These are phyloP conservation scores for Tricholoma hemisulphureum DNA, from an alignment of 768 basidiomycete species.

Conservation along the genomic window DNA sequence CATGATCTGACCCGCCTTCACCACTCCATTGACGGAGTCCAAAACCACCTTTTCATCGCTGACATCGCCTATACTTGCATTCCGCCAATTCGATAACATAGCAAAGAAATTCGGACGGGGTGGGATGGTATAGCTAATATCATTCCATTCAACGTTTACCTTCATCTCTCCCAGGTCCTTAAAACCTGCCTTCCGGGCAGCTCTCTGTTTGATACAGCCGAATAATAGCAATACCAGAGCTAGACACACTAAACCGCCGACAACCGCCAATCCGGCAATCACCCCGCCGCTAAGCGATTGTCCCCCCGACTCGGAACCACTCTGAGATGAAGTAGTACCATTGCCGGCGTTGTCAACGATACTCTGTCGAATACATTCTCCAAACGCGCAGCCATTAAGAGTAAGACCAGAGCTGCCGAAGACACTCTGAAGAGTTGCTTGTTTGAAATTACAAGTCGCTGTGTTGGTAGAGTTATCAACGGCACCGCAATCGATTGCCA, in stretches of 20 bases:
- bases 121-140: conserved; percentile 65
- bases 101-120: conserved; percentile 14
- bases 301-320: conserved; percentile 25
- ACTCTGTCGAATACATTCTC: conserved; percentile 84
- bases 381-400: conserved; percentile 73
- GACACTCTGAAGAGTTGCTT: conserved; percentile 57
- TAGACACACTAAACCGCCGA: conserved; percentile 61
- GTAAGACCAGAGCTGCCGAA: conserved; percentile 77
- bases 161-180: conserved; percentile 46
- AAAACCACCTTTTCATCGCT: conserved; percentile 65
- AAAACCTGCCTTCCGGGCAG: conserved; percentile 49
- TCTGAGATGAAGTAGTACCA: conserved; percentile 25
- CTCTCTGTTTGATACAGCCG: conserved; percentile 61
- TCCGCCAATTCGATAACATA: conserved; percentile 12
- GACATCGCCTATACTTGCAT: conserved; percentile 6
- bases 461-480: conserved; percentile 42
- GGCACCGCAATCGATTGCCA: conserved; percentile 67
- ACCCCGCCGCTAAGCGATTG: conserved; percentile 73
- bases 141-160: conserved; percentile 64
- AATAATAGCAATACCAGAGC: conserved; percentile 59
- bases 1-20: conserved; percentile 83
- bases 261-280: conserved; percentile 85
- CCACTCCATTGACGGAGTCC: conserved; percentile 63
- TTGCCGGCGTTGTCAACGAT: conserved; percentile 61
- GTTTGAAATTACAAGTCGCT: conserved; percentile 75